Percentiles rank a stretch among this genome's conserved stretches.
These are phyloP conservation scores for Kwoniella botswanensis DNA, from an alignment of 768 basidiomycete genomes.

Conservation along the genomic window DNA sequence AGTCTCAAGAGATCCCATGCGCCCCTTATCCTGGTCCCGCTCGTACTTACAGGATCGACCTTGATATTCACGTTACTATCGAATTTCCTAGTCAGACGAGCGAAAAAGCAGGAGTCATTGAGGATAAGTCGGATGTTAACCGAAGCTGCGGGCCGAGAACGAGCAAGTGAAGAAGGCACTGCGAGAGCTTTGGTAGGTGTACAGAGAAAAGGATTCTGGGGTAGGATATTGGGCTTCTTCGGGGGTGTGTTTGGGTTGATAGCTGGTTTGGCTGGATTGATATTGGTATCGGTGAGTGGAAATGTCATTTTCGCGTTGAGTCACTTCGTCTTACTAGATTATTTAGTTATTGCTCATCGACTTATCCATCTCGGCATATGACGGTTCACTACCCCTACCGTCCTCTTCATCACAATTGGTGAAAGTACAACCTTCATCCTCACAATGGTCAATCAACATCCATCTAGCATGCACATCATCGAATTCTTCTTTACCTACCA, in stretches of 20 bases:
- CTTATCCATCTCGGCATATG: conserved; percentile 53
- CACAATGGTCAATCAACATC: conserved; percentile 46
- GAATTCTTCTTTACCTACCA: conserved; percentile 43
- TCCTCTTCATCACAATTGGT: conserved; percentile 36
- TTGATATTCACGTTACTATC: conserved; percentile 48
- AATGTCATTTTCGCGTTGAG: neutral
- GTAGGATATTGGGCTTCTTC: conserved; percentile 38
- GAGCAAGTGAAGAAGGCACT: conserved; percentile 42
- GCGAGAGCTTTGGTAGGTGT: conserved; percentile 52
- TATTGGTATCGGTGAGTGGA: conserved; percentile 48
- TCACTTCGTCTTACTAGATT: neutral
- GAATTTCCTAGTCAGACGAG: conserved; percentile 52
- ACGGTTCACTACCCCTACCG: conserved; percentile 44
- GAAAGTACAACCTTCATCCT: conserved; percentile 32
- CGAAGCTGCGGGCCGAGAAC: conserved; percentile 39
- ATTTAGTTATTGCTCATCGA: conserved; percentile 48
- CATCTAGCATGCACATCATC: conserved; percentile 51
- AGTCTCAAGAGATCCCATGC: conserved; percentile 40
- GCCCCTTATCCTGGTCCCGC: conserved; percentile 51
- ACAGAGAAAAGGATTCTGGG: conserved; percentile 43
- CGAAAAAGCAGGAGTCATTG: conserved; percentile 45
- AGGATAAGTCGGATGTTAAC: conserved; percentile 51
- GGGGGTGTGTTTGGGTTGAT: conserved; percentile 49
- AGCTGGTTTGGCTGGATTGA: conserved; percentile 49
- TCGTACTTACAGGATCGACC: conserved; percentile 43